A percentile compares a stretch with the other conserved stretches of the same genome.
These are phyloP conservation scores for Trametes versicolor DNA, from an alignment of 1,284 basidiomycete species.

Conservation along the genomic window DNA sequence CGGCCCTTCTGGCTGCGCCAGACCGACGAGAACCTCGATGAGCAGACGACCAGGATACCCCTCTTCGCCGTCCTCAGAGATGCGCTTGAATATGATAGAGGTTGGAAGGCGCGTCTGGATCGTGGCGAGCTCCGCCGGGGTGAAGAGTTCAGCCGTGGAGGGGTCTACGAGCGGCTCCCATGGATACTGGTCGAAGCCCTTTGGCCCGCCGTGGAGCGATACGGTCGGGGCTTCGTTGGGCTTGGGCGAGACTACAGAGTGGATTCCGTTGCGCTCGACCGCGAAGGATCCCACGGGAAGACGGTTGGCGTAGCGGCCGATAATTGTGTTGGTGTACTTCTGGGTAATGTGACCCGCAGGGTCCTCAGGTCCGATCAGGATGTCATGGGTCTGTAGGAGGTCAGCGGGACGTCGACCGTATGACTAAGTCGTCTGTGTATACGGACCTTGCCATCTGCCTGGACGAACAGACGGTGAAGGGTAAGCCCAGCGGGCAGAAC, in stretches of 20 bases:
- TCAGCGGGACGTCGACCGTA: constrained; percentile 7
- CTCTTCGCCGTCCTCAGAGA: constrained; percentile 74
- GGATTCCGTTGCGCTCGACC: constrained; percentile 63
- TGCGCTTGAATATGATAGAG: constrained; percentile 62
- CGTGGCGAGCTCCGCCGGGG: constrained; percentile 58
- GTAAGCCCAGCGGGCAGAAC: constrained; percentile 73
- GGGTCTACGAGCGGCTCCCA: constrained; percentile 60
- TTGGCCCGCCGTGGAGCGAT: constrained; percentile 75
- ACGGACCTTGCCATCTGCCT: constrained; percentile 68
- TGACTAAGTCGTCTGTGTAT: background rate
- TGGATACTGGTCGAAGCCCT: constrained; percentile 65
- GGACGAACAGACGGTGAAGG: constrained; percentile 70
- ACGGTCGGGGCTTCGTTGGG: constrained; percentile 66
- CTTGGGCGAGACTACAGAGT: constrained; percentile 53
- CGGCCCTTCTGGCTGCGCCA: constrained; percentile 58
- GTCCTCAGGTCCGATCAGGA: constrained; percentile 75
- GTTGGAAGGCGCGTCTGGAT: constrained; percentile 47
- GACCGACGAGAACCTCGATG: constrained; percentile 66
- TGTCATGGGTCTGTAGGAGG: constrained; percentile 68
- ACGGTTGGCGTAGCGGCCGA: constrained; percentile 79
- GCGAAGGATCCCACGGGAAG: constrained; percentile 66
- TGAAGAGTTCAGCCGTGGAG: constrained; percentile 62
- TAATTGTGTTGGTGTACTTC: constrained; percentile 77
- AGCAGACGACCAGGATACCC: constrained; percentile 70
- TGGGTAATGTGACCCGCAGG: constrained; percentile 64